These are phyloP conservation scores for Rhizopus microsporus DNA, from an alignment of 371 early-diverging fungal species.

Conservation along the genomic window DNA sequence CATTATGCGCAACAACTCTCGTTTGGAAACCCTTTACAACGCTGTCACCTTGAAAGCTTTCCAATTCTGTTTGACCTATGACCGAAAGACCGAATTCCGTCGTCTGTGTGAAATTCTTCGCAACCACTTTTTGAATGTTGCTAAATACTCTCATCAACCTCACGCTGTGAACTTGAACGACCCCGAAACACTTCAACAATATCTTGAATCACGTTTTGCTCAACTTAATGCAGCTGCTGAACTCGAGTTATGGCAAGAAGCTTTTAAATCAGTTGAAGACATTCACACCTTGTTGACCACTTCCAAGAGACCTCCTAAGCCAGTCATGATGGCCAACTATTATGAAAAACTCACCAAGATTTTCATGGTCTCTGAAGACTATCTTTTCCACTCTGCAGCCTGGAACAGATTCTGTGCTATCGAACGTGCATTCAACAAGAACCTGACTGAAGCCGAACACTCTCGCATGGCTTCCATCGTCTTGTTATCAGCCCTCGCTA, in stretches of 20 bases:
- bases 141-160: conserved; percentile 92
- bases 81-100: conserved; percentile 97
- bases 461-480: conserved; percentile 89
- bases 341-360: conserved; percentile 96
- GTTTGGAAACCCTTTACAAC: conserved; percentile 94
- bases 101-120: conserved; percentile 96
- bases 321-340: conserved; percentile 94
- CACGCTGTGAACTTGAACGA: conserved; percentile 93
- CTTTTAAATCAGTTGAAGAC: conserved; percentile 96
- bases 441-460: conserved; percentile 71
- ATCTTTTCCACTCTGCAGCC: conserved; percentile 96
- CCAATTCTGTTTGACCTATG: conserved; percentile 92
- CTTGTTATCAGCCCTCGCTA: conserved; percentile 88
- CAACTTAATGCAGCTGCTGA: conserved; percentile 94
- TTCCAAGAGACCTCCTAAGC: conserved; percentile 90
- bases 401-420: conserved; percentile 91
- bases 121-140: conserved; percentile 86
- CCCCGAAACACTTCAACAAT: conserved; percentile 94
- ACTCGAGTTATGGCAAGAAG: conserved; percentile 98
- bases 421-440: conserved; percentile 73
- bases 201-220: conserved; percentile 92
- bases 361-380: conserved; percentile 95
- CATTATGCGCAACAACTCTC: conserved; percentile 93
- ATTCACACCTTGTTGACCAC: conserved; percentile 91
- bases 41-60: conserved; percentile 89